These are phyloP conservation scores for Collybia mongolica DNA, from an alignment of 768 basidiomycete genomes.

Conservation along the genomic window DNA sequence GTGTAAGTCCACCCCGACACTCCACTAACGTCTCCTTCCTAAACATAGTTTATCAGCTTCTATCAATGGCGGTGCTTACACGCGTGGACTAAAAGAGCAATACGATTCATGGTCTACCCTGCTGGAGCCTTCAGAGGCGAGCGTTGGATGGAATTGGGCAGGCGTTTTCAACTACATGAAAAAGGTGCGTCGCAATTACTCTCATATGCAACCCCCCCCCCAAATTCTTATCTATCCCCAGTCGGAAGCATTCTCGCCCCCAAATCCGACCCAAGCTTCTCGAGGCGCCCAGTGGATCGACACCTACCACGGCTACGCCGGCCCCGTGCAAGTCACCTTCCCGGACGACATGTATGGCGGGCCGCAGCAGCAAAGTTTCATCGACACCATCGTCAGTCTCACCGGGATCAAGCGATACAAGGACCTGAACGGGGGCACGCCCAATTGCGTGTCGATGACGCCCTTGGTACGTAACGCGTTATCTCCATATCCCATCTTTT, in stretches of 20 bases:
- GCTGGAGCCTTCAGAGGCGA: constrained; percentile 36
- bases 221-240: constrained; percentile 14
- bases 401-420: constrained; percentile 46
- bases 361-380: constrained; percentile 49
- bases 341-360: constrained; percentile 56
- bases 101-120: constrained; percentile 42
- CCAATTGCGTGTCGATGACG: constrained; percentile 56
- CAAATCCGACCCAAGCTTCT: constrained; percentile 40
- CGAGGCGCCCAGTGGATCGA: constrained; percentile 46
- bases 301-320: constrained; percentile 49
- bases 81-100: constrained; percentile 40
- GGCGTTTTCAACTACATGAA: constrained; percentile 45
- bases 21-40: background rate
- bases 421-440: constrained; percentile 55
- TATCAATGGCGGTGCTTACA: constrained; percentile 48
- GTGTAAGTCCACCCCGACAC: constrained; percentile 19
- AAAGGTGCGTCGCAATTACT: constrained; percentile 30
- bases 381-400: constrained; percentile 42
- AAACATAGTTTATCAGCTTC: constrained; percentile 27
- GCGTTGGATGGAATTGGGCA: constrained; percentile 47
- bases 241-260: constrained; percentile 48
- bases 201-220: background rate
- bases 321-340: constrained; percentile 54
- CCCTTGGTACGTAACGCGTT: constrained; percentile 37
- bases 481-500: background rate